These are phyloP conservation scores for Colletotrichum chlorophyti DNA, from an alignment of 2,329 filamentous ascomycete species.

Conservation along the genomic window DNA sequence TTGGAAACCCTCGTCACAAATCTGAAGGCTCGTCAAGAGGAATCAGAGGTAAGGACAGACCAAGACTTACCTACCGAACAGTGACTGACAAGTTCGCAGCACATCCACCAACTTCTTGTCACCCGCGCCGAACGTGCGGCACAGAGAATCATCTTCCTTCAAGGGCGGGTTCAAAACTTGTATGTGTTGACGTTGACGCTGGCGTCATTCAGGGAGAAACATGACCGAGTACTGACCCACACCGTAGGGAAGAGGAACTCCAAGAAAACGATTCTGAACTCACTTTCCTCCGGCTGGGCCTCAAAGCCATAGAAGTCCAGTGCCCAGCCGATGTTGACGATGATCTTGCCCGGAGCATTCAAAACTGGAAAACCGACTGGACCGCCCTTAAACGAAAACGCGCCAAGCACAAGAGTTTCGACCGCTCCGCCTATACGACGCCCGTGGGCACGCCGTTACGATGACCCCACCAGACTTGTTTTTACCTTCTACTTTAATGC, in stretches of 20 bases:
- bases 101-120: conserved; percentile 68
- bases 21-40: conserved; percentile 62
- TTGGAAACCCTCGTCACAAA: conserved; percentile 57
- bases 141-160: conserved; percentile 65
- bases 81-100: conserved; percentile 42
- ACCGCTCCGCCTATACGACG: conserved; percentile 25
- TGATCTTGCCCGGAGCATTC: conserved; percentile 65
- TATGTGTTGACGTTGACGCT: too few species aligned
- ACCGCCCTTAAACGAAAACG: conserved; percentile 55
- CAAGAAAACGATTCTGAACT: conserved; percentile 66
- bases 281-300: conserved; percentile 65
- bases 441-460: conserved; percentile 24
- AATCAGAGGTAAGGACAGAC: conserved; percentile 57
- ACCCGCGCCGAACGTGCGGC: conserved; percentile 63
- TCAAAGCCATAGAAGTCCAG: conserved; percentile 68
- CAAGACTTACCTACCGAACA: not conserved
- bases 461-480: conserved; percentile 23
- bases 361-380: conserved; percentile 69
- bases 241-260: conserved; percentile 59
- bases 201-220: too few species aligned
- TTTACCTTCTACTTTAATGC: conserved; percentile 22
- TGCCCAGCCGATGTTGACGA: conserved; percentile 58
- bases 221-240: too few species aligned
- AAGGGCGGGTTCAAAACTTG: conserved; percentile 65
- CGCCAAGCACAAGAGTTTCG: conserved; percentile 32